Conservation (phyloP, 2,329 filamentous ascomycete genomes). For the Diaporthe citriasiana region DNA sequence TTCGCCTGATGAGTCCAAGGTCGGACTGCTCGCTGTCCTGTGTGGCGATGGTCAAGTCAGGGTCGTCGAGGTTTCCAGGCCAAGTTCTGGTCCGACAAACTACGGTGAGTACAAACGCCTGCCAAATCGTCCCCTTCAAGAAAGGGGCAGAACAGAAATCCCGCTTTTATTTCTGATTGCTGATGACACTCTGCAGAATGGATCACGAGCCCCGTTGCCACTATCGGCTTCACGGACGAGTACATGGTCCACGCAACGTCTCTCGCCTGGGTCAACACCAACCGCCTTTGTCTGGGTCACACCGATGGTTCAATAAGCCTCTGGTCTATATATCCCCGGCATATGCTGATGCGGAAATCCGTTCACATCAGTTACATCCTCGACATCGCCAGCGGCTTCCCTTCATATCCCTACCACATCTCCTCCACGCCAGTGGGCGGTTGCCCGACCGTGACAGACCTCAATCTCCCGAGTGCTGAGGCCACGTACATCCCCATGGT, state of each 20-base stretch:
- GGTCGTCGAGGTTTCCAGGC: slow-evolving; percentile 59
- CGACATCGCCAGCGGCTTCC: slow-evolving; percentile 69
- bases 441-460: slow-evolving; percentile 65
- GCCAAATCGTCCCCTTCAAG: neutral
- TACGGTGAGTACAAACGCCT: slow-evolving; percentile 57
- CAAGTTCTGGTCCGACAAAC: slow-evolving; percentile 47
- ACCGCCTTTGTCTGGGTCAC: slow-evolving; percentile 69
- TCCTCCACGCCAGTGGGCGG: slow-evolving; percentile 69
- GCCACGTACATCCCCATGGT: slow-evolving; percentile 66
- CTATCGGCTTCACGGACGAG: slow-evolving; percentile 62
- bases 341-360: slow-evolving; percentile 65
- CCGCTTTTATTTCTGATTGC: neutral
- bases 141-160: neutral
- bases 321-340: slow-evolving; percentile 67
- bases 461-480: slow-evolving; percentile 66
- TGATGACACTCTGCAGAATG: slow-evolving; percentile 54
- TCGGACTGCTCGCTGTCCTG: slow-evolving; percentile 63
- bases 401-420: slow-evolving; percentile 69
- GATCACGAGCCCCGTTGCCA: slow-evolving; percentile 59
- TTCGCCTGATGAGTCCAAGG: slow-evolving; percentile 48
- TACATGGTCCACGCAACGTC: slow-evolving; percentile 64
- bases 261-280: slow-evolving; percentile 68
- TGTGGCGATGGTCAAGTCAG: slow-evolving; percentile 66
- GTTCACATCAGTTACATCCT: slow-evolving; percentile 68
- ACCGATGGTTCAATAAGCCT: slow-evolving; percentile 69